Conservation (phyloP, 1,284 basidiomycete species). For the Trametes polyzona region DNA sequence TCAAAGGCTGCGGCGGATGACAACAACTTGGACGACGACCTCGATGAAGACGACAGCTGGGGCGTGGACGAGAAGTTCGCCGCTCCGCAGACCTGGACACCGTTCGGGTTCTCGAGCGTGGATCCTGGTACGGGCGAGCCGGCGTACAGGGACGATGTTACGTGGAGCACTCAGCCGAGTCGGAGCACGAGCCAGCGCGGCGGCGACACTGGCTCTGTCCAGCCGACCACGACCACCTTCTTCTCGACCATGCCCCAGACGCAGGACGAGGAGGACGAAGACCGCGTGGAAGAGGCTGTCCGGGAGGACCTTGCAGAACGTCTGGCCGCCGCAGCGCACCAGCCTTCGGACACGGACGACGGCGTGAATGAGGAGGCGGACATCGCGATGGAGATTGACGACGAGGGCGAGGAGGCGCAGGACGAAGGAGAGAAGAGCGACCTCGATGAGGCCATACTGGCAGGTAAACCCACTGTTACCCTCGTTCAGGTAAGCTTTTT, state of each 20-base stretch:
- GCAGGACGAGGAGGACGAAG: constrained; percentile 21
- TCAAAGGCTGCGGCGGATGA: neutral
- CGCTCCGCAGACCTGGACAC: constrained; percentile 58
- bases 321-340: constrained; percentile 18
- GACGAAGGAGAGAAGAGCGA: constrained; percentile 41
- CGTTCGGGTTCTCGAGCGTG: constrained; percentile 42
- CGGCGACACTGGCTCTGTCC: constrained; percentile 32
- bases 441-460: constrained; percentile 43
- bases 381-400: constrained; percentile 41
- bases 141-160: constrained; percentile 57
- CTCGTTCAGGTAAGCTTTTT: constrained; percentile 48
- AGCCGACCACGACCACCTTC: constrained; percentile 27
- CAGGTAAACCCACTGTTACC: constrained; percentile 43
- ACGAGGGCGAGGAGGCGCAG: constrained; percentile 31
- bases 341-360: constrained; percentile 17
- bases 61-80: constrained; percentile 66
- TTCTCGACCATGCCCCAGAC: constrained; percentile 16
- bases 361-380: constrained; percentile 28
- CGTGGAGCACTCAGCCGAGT: constrained; percentile 67
- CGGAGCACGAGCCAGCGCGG: constrained; percentile 38
- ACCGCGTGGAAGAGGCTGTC: constrained; percentile 10
- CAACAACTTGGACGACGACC: constrained; percentile 22
- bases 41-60: constrained; percentile 75
- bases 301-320: constrained; percentile 16
- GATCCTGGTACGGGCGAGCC: constrained; percentile 22